phyloP scores from a whole-genome alignment of 2,329 filamentous ascomycete species.

The Thermoascus crustaceus region DNA sequence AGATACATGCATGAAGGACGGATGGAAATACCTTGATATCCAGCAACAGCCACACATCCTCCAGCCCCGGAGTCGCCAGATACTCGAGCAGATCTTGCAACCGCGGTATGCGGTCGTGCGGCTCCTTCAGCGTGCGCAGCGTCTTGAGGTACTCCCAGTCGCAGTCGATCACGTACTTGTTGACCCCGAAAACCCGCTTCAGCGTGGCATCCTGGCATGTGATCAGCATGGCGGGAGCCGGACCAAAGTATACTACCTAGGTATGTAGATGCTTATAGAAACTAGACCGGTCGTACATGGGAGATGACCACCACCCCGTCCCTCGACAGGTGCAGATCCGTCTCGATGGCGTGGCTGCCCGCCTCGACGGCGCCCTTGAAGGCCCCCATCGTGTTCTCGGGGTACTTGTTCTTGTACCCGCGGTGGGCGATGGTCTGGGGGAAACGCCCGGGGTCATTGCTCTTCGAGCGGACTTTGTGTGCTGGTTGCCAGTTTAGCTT shows the following conservation, averaged over 20 bases:
- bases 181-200: conserved; percentile 72
- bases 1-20: not conserved
- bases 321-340: conserved; percentile 72
- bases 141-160: conserved; percentile 66
- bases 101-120: conserved; percentile 64
- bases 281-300: conserved; percentile 47
- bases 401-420: conserved; percentile 58
- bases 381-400: conserved; percentile 79
- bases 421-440: conserved; percentile 37
- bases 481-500: not conserved
- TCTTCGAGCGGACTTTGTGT: not conserved
- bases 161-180: conserved; percentile 64
- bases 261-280: not conserved
- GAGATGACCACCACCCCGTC: conserved; percentile 81
- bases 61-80: conserved; percentile 54
- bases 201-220: conserved; percentile 58
- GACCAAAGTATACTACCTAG: too few relatives aligned
- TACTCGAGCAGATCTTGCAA: conserved; percentile 67
- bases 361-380: conserved; percentile 66
- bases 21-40: conserved; percentile 66
- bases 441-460: not conserved
- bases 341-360: conserved; percentile 76
- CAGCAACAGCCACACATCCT: conserved; percentile 70
- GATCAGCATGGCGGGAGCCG: not conserved
- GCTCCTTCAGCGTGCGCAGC: conserved; percentile 58